phyloP scores from a whole-genome alignment of 2,329 filamentous ascomycete species.

The Fonsecaea monophora region DNA sequence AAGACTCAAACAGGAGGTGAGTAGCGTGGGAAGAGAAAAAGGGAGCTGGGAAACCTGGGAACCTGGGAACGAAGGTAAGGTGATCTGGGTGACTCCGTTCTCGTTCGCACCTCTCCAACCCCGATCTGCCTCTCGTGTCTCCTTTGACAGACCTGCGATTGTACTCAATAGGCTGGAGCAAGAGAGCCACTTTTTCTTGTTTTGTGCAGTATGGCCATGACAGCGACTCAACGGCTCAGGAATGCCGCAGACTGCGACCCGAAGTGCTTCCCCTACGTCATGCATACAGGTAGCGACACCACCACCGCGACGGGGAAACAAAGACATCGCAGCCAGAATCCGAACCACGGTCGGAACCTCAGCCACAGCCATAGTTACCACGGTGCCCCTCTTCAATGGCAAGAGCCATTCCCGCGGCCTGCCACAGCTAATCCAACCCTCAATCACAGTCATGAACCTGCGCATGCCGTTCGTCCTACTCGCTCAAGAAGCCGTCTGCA shows the following conservation, averaged over 20 bases:
- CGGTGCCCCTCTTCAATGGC: conserved; percentile 9
- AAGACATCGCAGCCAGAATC: conserved; percentile 14
- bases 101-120: background rate
- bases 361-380: conserved; percentile 18
- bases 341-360: conserved; percentile 8
- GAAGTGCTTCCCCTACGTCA: conserved; percentile 15
- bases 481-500: conserved; percentile 29
- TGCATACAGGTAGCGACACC: background rate
- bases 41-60: background rate
- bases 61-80: background rate
- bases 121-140: conserved; percentile 15
- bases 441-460: conserved; percentile 10
- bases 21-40: conserved; percentile 14
- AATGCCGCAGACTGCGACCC: background rate
- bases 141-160: conserved; percentile 4
- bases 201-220: background rate
- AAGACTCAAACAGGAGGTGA: conserved; percentile 20
- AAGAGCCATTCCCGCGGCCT: conserved; percentile 5
- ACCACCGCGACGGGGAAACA: conserved; percentile 5
- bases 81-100: background rate
- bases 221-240: background rate
- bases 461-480: conserved; percentile 10
- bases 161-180: background rate
- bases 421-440: conserved; percentile 14
- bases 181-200: conserved; percentile 12